Evolutionary conservation across 2,329 filamentous ascomycete species (phyloP).

Genomic region (Nannizziopsis barbatae): DNA sequence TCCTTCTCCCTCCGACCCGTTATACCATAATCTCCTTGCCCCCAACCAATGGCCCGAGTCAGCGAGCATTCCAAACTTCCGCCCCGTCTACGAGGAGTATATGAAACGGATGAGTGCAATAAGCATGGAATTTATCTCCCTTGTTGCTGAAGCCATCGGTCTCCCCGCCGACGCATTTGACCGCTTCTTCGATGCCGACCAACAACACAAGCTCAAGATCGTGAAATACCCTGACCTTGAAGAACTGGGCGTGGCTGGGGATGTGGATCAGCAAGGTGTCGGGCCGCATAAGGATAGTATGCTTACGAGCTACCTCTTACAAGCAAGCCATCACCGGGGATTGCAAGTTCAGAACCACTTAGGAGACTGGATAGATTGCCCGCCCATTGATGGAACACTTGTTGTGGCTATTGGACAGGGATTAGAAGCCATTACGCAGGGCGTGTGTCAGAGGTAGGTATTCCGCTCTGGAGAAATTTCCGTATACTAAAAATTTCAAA

Average conservation of each 20-base stretch:
- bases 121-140: slow-evolving; percentile 61
- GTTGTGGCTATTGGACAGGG: slow-evolving; percentile 84
- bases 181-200: slow-evolving; percentile 60
- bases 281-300: slow-evolving; percentile 79
- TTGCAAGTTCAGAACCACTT: slow-evolving; percentile 71
- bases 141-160: slow-evolving; percentile 75
- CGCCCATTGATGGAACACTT: slow-evolving; percentile 62
- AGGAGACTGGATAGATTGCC: slow-evolving; percentile 73
- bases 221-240: slow-evolving; percentile 69
- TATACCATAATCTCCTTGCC: slow-evolving; percentile 64
- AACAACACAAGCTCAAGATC: slow-evolving; percentile 82
- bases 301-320: slow-evolving; percentile 69
- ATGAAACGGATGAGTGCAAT: slow-evolving; percentile 63
- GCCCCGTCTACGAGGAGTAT: slow-evolving; percentile 59
- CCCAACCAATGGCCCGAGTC: slow-evolving; percentile 67
- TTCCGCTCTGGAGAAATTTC: background rate
- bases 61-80: slow-evolving; percentile 54
- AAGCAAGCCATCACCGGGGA: slow-evolving; percentile 63
- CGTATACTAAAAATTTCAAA: background rate
- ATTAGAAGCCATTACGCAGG: slow-evolving; percentile 71
- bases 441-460: slow-evolving; percentile 54
- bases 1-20: slow-evolving; percentile 51
- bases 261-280: slow-evolving; percentile 45
- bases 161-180: slow-evolving; percentile 59
- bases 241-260: slow-evolving; percentile 44